Evolutionary conservation across 208 protist species (phyloP), one percentile per base, ranked within the genome.

Genomic region (Trypanosoma platydactyli): DNA sequence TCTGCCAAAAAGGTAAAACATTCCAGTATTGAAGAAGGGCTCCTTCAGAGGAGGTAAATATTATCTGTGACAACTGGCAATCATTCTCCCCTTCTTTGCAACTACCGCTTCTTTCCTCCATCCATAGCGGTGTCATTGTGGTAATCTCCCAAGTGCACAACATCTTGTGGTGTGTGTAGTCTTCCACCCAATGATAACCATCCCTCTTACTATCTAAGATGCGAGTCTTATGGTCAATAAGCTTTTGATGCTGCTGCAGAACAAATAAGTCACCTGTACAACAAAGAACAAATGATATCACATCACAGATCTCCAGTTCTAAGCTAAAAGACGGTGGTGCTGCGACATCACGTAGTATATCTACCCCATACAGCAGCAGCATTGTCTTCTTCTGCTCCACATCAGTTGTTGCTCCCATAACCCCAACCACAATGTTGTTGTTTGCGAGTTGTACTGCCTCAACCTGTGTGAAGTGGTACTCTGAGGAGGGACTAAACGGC

Each of bases 321-420:
- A 81, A 53, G 9, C n/a, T 16, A 52, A 91, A 89, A 33, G 51
- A 27, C 20, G 73, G 56, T 16, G 58, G 51, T 11, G 45, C 24
- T 24, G 54, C 29, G n/a, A 81, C 45, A 6, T 70, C 67, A 59
- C 85, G 80, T 51, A 86, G 74, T 1, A 81, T 70, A 16, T 80
- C 72, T 33, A 85, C 58, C 27, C 80, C 84, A 57, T 89, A 94
- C 2, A 94, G 57, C 18, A 76, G 70, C n/a, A 94, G 68, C 35
- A 80, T 60, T 13, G 54, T 53, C 45, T 56, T 48, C 45, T 56
- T 48, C 15, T 20, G 1, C 29, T 53, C 42, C 20, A 13, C 16
- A 30, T n/a, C 33, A 49, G 22, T 4, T 22, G 52, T 58, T 50
- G 48, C 40, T 6, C 42, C 45, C 48, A 75, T 51, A 2, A 64